phyloP scores from a whole-genome alignment of 2,329 filamentous ascomycete genomes.

The Zasmidium angulare region DNA sequence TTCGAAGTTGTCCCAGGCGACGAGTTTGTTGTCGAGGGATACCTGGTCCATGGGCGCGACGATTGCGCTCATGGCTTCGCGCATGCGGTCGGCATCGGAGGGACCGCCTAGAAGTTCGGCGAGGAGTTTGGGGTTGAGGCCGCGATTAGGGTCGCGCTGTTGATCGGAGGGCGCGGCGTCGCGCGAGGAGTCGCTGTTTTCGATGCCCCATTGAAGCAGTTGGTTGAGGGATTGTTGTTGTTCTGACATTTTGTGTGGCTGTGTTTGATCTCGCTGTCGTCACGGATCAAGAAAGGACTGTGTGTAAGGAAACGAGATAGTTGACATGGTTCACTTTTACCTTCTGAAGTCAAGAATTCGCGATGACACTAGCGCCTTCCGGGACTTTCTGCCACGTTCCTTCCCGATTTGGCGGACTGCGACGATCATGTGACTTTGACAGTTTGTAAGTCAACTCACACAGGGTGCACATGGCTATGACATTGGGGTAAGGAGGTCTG shows the following conservation, averaged over 20 bases:
- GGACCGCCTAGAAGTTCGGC: constrained; percentile 77
- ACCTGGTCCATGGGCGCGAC: constrained; percentile 55
- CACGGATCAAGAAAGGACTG: too few relatives aligned
- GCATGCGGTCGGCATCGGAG: constrained; percentile 91
- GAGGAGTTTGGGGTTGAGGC: constrained; percentile 69
- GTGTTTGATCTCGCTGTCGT: too few relatives aligned
- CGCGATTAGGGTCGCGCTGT: constrained; percentile 38
- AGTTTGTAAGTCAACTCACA: neutral
- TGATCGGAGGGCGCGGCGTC: constrained; percentile 33
- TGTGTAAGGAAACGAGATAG: neutral
- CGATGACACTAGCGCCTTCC: neutral
- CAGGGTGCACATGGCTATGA: too few relatives aligned
- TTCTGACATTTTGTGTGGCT: constrained; percentile 19
- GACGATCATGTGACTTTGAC: neutral
- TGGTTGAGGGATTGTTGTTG: constrained; percentile 58
- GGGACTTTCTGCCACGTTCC: neutral
- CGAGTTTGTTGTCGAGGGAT: constrained; percentile 71
- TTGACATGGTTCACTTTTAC: constrained; percentile 8
- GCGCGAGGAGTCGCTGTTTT: constrained; percentile 56
- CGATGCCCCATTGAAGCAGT: constrained; percentile 76
- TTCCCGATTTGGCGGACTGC: neutral
- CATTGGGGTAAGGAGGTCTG: too few relatives aligned
- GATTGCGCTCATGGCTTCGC: constrained; percentile 75
- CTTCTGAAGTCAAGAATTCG: neutral
- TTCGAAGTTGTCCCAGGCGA: constrained; percentile 93